Percentiles rank a stretch among this genome's conserved stretches.
Evolutionary conservation across 441 rosid species (phyloP).

Genomic region (Arabidopsis hybrid): DNA sequence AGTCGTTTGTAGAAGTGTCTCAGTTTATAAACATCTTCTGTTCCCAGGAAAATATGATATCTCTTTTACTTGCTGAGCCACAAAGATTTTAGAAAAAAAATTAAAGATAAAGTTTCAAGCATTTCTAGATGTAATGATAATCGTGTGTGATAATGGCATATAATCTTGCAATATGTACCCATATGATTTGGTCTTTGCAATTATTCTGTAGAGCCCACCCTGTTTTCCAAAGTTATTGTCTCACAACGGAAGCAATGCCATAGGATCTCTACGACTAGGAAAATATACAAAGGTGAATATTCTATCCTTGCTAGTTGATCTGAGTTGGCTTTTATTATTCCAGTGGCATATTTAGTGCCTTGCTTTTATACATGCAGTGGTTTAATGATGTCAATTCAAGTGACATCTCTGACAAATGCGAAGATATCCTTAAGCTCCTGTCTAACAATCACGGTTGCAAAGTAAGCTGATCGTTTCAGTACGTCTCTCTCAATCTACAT

Average conservation of each 20-base stretch:
- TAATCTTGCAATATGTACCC: neutral
- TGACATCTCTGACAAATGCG: conserved; percentile 79
- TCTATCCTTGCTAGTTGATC: conserved; percentile 37
- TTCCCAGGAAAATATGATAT: conserved; percentile 1
- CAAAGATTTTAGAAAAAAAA: neutral
- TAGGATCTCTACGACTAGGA: conserved; percentile 77
- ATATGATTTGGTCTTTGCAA: conserved; percentile 16
- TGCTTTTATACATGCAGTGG: conserved; percentile 66
- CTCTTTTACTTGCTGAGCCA: conserved; percentile 10
- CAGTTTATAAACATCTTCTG: conserved; percentile 18
- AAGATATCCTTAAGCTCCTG: conserved; percentile 68
- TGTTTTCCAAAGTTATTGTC: conserved; percentile 74
- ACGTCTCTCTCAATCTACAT: conserved; percentile 7
- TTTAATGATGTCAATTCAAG: conserved; percentile 84
- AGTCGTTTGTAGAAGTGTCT: conserved; percentile 21
- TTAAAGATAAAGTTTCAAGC: neutral
- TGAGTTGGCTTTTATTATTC: conserved; percentile 19
- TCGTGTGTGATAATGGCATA: conserved; percentile 9
- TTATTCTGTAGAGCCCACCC: conserved; percentile 62
- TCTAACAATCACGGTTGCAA: conserved; percentile 75
- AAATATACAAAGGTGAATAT: conserved; percentile 69
- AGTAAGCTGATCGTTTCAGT: conserved; percentile 51
- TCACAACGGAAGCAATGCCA: conserved; percentile 46
- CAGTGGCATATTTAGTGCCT: conserved; percentile 26
- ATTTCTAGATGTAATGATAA: conserved; percentile 5